Conservation (phyloP, 495 filamentous ascomycete species). For the Aspergillus steynii region DNA sequence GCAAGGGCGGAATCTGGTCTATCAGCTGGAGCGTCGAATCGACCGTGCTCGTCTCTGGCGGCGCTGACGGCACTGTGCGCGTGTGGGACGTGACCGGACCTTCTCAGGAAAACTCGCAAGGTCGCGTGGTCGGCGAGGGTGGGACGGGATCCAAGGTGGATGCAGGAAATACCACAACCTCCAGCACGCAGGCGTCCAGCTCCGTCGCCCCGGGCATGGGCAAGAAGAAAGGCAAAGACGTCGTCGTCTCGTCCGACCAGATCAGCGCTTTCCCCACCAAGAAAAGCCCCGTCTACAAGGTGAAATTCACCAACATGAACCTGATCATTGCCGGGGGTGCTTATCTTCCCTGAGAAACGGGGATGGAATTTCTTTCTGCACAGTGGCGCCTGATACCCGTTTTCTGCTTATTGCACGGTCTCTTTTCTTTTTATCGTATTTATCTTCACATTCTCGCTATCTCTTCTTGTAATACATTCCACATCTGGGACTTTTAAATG, state of each 20-base stretch:
- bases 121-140: slow-evolving; percentile 59
- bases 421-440: slow-evolving; percentile 11
- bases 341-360: slow-evolving; percentile 60
- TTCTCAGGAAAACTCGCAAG: slow-evolving; percentile 53
- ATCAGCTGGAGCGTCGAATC: slow-evolving; percentile 89
- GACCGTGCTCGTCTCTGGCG: slow-evolving; percentile 81
- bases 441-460: background rate
- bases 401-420: slow-evolving; percentile 16
- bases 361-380: slow-evolving; percentile 14
- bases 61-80: slow-evolving; percentile 88
- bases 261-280: slow-evolving; percentile 92
- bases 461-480: background rate
- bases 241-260: slow-evolving; percentile 87
- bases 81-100: slow-evolving; percentile 85
- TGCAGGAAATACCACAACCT: slow-evolving; percentile 34
- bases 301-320: slow-evolving; percentile 91
- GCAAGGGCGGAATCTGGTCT: slow-evolving; percentile 90
- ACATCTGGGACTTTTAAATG: background rate
- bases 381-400: slow-evolving; percentile 34
- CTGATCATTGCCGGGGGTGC: slow-evolving; percentile 84
- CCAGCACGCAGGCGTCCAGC: slow-evolving; percentile 34
- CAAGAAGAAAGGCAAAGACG: slow-evolving; percentile 88
- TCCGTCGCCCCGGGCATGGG: slow-evolving; percentile 50
- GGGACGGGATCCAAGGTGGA: slow-evolving; percentile 55
- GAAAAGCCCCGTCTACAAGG: slow-evolving; percentile 92